Conservation (phyloP, 2,329 filamentous ascomycete genomes). For the Sphaerostilbella broomeana region DNA sequence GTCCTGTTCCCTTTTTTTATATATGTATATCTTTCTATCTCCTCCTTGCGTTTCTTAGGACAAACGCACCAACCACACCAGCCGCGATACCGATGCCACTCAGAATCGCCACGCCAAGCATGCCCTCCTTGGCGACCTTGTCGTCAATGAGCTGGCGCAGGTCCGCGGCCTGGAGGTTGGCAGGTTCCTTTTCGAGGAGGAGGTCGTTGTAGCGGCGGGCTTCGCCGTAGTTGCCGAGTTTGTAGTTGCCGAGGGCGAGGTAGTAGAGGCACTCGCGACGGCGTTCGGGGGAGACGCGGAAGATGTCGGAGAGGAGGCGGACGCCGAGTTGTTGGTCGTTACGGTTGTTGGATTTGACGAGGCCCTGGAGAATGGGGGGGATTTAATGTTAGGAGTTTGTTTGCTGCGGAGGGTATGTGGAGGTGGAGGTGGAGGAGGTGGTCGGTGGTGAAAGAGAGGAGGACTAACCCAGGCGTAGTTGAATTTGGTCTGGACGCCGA, state of each 20-base stretch:
- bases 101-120: slow-evolving; percentile 91
- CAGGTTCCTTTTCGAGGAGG: slow-evolving; percentile 82
- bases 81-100: slow-evolving; percentile 88
- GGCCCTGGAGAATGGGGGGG: slow-evolving; percentile 53
- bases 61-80: slow-evolving; percentile 82
- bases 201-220: slow-evolving; percentile 92
- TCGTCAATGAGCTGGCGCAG: slow-evolving; percentile 86
- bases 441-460: slow-evolving; percentile 3
- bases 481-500: slow-evolving; percentile 97
- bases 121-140: slow-evolving; percentile 87
- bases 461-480: slow-evolving; percentile 91
- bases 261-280: slow-evolving; percentile 98
- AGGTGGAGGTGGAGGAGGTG: too few relatives aligned
- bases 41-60: slow-evolving; percentile 69
- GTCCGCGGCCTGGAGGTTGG: slow-evolving; percentile 84
- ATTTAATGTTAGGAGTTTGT: slow-evolving; percentile 1
- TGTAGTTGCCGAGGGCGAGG: slow-evolving; percentile 94
- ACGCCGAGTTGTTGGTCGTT: slow-evolving; percentile 91
- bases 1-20: not conserved
- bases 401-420: not conserved
- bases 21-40: slow-evolving; percentile 27
- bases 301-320: slow-evolving; percentile 90
- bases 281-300: slow-evolving; percentile 85
- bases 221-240: slow-evolving; percentile 95
- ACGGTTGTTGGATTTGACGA: slow-evolving; percentile 86